Percentiles rank a stretch among this genome's conserved stretches.
Evolutionary conservation across 139 green algal species (phyloP).

Genomic region (Chlorella sp.): DNA sequence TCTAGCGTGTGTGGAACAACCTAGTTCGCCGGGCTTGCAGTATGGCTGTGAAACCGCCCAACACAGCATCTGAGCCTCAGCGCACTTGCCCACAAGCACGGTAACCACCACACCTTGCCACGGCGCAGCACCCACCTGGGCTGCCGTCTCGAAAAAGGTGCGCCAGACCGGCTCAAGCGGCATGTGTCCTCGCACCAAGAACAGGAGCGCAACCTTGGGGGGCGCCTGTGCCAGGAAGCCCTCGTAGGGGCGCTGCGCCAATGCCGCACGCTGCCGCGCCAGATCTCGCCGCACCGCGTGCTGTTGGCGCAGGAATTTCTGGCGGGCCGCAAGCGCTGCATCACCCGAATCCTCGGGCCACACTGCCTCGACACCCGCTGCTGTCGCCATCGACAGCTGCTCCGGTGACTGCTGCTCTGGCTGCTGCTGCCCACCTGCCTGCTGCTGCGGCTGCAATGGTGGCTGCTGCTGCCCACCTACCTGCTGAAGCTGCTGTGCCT

Average conservation of each 20-base stretch:
- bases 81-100: neutral
- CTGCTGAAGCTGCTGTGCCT: too few species aligned
- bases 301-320: neutral
- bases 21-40: neutral
- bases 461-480: too few species aligned
- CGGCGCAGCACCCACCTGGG: neutral
- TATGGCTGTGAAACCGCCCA: neutral
- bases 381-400: too few species aligned
- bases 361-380: too few species aligned
- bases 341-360: too few species aligned
- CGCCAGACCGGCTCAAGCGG: slow-evolving; percentile 41
- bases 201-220: slow-evolving; percentile 40
- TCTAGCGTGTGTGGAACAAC: neutral
- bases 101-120: neutral
- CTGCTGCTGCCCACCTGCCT: too few species aligned
- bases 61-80: neutral
- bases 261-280: neutral
- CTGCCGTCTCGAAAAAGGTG: slow-evolving; percentile 19
- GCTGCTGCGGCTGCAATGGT: too few species aligned
- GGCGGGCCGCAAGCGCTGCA: neutral
- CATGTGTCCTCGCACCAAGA: slow-evolving; percentile 37
- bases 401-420: too few species aligned
- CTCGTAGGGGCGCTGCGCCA: neutral
- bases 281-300: neutral
- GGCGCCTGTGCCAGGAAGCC: neutral